Evolutionary conservation across 805 yeast genomes (phyloP).

Genomic region (Vanderwaltozyma verrucispora): DNA sequence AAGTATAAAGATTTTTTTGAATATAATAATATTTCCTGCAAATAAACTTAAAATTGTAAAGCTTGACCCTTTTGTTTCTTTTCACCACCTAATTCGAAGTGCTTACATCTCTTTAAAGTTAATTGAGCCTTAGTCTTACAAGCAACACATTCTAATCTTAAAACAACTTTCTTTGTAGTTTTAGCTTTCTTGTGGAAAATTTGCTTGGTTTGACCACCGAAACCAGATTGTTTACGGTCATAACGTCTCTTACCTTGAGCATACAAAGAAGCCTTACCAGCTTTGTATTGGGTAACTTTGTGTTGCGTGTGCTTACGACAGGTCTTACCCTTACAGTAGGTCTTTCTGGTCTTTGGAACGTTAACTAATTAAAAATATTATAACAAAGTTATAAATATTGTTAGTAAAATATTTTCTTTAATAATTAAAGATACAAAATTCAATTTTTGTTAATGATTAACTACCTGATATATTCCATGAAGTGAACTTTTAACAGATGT

Average conservation of each 20-base stretch:
- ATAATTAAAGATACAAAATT: no score
- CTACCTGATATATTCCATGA: no score
- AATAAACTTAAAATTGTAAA: conserved; percentile 77
- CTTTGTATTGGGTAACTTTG: conserved; percentile 99
- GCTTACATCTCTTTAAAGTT: conserved; percentile 99
- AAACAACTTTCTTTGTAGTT: conserved; percentile 99
- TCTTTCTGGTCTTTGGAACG: conserved; percentile 99
- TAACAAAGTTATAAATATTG: not conserved
- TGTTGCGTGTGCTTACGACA: conserved; percentile 99
- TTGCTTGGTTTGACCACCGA: conserved; percentile 99
- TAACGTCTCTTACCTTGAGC: conserved; percentile 99
- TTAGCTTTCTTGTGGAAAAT: conserved; percentile 99
- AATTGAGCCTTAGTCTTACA: conserved; percentile 99
- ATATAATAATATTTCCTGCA: not conserved
- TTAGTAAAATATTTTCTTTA: conserved; percentile 2
- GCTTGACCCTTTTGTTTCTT: conserved; percentile 99
- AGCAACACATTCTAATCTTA: conserved; percentile 96
- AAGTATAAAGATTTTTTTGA: not conserved
- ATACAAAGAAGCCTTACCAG: conserved; percentile 98
- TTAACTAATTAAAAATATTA: conserved; percentile 54
- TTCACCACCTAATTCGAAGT: conserved; percentile 99
- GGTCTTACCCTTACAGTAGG: conserved; percentile 98
- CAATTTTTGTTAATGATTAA: no score
- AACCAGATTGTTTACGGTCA: conserved; percentile 99
- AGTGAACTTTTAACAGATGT: no score